These are phyloP conservation scores for Vitis hybrid DNA, from an alignment of 177 flowering plant genomes.

Conservation along the genomic window DNA sequence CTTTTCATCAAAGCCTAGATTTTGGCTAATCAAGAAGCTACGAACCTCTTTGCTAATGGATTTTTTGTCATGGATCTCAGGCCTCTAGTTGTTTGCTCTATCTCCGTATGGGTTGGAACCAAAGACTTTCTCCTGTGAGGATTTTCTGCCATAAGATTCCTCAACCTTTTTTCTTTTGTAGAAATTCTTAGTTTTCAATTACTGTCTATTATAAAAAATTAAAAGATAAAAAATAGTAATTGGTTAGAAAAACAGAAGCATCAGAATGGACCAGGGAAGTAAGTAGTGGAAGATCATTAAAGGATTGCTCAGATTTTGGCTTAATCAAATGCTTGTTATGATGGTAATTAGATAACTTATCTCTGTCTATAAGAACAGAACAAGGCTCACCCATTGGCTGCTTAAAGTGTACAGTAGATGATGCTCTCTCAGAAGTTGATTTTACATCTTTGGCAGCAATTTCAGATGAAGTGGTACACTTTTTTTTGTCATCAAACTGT, in stretches of 20 bases:
- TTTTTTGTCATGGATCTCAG: too few relatives aligned
- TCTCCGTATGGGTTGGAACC: too few relatives aligned
- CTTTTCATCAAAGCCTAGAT: too few relatives aligned
- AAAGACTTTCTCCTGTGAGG: too few relatives aligned
- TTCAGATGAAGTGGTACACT: constrained; percentile 7
- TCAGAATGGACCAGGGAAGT: constrained; percentile 12
- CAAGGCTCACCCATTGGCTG: constrained; percentile 3
- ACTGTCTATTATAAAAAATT: neutral
- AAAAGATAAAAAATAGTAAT: neutral
- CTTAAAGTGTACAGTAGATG: neutral
- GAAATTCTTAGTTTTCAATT: too few relatives aligned
- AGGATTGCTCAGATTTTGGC: neutral
- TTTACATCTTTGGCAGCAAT: neutral
- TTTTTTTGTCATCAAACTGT: constrained; percentile 9
- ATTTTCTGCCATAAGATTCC: too few relatives aligned
- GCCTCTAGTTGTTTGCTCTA: too few relatives aligned
- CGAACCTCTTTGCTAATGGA: too few relatives aligned
- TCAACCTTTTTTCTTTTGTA: too few relatives aligned
- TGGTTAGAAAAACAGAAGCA: neutral
- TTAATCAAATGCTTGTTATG: neutral
- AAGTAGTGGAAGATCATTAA: neutral
- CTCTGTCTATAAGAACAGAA: neutral
- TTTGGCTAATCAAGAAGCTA: too few relatives aligned
- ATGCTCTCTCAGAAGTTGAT: constrained; percentile 6
- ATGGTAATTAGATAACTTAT: neutral